Evolutionary conservation across 768 basidiomycete genomes (phyloP), one percentile per base, ranked within the genome.

Genomic region (Amanita polypyramis): DNA sequence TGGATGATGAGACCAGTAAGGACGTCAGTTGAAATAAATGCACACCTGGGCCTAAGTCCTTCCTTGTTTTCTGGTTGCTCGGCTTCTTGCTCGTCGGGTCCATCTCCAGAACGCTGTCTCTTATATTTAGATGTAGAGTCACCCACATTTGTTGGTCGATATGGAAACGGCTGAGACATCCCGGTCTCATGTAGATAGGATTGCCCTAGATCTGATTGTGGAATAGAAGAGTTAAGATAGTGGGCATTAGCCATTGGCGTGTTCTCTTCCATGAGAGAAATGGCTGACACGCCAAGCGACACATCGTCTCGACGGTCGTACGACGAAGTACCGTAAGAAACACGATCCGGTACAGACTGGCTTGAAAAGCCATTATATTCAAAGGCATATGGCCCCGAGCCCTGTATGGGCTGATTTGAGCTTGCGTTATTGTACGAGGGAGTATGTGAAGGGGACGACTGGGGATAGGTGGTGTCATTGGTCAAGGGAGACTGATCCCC

Each of bases 11-110:
- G 29, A 41, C 10, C 4, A 42, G 17, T 29, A 3, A 15, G 33
- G 29, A 25, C 2, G 19, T 20, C 5, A 1, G 19, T 54, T 45
- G 43, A 21, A 43, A 49, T 17, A 52, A 19, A 63, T 70, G n/a
- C 54, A 7, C 54, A 76, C 75, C 73, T 76, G 15, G 65, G 61
- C 50, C 70, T 74, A 14, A 61, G 54, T 50, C 55, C 65, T 60
- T 64, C 67, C 55, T 63, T 70, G 52, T 59, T 57, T 44, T 65
- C 66, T 20, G 57, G 49, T 33, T 51, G 42, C 6, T 69, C 69
- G 9, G 52, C 56, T 15, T 72, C 70, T 33, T 58, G 60, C 38
- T 71, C 71, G 1, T 72, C 68, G 10, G 60, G 61, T 38, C 51
- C 61, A n/a, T 69, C 66, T 32, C 57, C 58, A 20, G 49, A 51